These are phyloP conservation scores for Dacryopinax spathularia DNA, from an alignment of 768 basidiomycete species.

Conservation along the genomic window DNA sequence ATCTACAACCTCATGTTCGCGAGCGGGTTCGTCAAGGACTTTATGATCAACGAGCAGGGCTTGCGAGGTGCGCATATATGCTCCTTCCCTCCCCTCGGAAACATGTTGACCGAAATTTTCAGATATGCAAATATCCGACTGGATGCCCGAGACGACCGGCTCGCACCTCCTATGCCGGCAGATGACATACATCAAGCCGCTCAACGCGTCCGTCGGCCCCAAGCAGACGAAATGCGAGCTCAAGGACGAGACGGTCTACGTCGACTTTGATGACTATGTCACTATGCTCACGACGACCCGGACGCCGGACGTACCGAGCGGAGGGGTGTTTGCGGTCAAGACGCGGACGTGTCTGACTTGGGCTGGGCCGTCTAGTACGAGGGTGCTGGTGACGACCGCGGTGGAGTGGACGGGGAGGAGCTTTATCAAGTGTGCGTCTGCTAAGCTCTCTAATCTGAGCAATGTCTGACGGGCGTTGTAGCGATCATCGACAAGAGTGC, in stretches of 20 bases:
- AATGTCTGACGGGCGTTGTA: slow-evolving; percentile 21
- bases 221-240: slow-evolving; percentile 94
- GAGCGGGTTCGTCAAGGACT: slow-evolving; percentile 89
- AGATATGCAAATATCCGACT: slow-evolving; percentile 96
- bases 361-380: slow-evolving; percentile 65
- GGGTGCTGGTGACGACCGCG: slow-evolving; percentile 72
- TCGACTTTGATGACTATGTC: slow-evolving; percentile 74
- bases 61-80: slow-evolving; percentile 48
- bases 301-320: slow-evolving; percentile 90
- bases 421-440: slow-evolving; percentile 73
- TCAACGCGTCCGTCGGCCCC: slow-evolving; percentile 77
- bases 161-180: slow-evolving; percentile 66
- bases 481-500: slow-evolving; percentile 87
- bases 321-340: slow-evolving; percentile 84
- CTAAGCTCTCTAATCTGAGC: slow-evolving; percentile 2
- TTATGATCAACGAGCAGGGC: slow-evolving; percentile 80
- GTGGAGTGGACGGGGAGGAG: slow-evolving; percentile 95
- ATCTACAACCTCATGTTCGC: slow-evolving; percentile 94
- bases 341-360: slow-evolving; percentile 90
- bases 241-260: slow-evolving; percentile 63
- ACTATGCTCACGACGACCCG: slow-evolving; percentile 75
- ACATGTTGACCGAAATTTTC: not conserved
- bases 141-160: slow-evolving; percentile 53
- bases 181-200: slow-evolving; percentile 93
- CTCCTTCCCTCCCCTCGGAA: not conserved